Conservation (phyloP, 129 eudicot species). For the sunflower (Helianthus annuus) region DNA sequence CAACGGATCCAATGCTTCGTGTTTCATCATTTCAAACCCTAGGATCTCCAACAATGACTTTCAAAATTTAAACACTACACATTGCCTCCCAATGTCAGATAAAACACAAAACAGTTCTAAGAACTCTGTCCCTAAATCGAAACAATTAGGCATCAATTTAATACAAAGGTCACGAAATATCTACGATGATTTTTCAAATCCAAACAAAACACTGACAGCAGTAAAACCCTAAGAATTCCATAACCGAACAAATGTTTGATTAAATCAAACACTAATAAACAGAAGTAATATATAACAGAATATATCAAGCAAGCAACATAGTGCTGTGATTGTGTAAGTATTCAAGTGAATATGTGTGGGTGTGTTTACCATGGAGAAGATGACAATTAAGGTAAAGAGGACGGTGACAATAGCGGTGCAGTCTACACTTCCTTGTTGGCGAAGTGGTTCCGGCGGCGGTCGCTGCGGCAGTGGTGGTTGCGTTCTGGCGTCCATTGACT, state of each 20-base stretch:
- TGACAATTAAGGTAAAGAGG: slow-evolving; percentile 37
- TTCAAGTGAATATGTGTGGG: slow-evolving; percentile 3
- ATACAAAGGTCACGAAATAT: background rate
- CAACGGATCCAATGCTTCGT: background rate
- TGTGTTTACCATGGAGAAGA: slow-evolving; percentile 34
- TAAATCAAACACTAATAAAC: background rate
- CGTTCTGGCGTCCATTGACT: slow-evolving; percentile 31
- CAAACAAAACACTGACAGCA: slow-evolving; percentile 11
- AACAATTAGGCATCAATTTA: background rate
- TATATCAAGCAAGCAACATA: slow-evolving; percentile 6
- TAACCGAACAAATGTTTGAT: background rate
- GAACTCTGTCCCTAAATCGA: background rate
- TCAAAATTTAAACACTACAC: background rate
- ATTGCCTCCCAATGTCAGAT: background rate
- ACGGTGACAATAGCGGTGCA: slow-evolving; percentile 42
- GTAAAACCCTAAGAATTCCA: slow-evolving; percentile 24
- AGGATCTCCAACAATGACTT: background rate
- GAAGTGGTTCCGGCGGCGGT: slow-evolving; percentile 37
- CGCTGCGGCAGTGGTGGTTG: slow-evolving; percentile 27
- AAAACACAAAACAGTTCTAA: background rate
- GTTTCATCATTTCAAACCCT: background rate
- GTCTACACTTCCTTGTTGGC: slow-evolving; percentile 42
- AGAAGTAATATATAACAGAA: slow-evolving; percentile 1
- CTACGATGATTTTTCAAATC: background rate
- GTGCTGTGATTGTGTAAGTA: background rate